Conservation (phyloP, 306 rosid genomes). For the Rosa multiflora region DNA sequence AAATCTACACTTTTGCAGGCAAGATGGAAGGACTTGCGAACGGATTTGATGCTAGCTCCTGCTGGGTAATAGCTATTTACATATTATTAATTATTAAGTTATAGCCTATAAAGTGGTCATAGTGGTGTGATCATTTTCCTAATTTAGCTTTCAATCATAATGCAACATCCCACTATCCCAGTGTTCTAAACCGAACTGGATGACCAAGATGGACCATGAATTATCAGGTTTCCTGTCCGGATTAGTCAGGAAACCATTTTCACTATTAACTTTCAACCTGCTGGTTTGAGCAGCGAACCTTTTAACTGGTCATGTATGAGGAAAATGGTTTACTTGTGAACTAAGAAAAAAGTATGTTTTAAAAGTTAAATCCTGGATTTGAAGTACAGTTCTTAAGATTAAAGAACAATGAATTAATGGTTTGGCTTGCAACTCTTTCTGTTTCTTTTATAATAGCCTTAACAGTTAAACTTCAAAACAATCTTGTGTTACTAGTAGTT, state of each 20-base stretch:
- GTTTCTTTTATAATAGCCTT: neutral
- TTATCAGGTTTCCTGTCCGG: neutral
- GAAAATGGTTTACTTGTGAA: neutral
- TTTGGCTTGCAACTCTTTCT: neutral
- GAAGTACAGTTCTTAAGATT: neutral
- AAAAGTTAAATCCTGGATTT: neutral
- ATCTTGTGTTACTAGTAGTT: neutral
- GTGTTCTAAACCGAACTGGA: neutral
- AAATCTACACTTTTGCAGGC: slow-evolving; percentile 47
- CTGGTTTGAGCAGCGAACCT: neutral
- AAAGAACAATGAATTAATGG: neutral
- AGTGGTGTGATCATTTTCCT: slow-evolving; percentile 7
- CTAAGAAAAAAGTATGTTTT: neutral
- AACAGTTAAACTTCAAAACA: neutral
- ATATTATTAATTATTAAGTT: slow-evolving; percentile 5
- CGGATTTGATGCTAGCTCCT: slow-evolving; percentile 87
- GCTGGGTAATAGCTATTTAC: slow-evolving; percentile 61
- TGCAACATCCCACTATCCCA: neutral
- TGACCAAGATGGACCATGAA: neutral
- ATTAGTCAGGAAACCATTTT: neutral
- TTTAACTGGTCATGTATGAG: neutral
- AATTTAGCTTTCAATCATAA: neutral
- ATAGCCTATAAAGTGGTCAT: neutral
- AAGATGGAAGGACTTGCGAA: slow-evolving; percentile 84
- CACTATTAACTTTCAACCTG: neutral